Evolutionary conservation across 495 filamentous ascomycete species (phyloP).

Genomic region (Penicillium soppii): DNA sequence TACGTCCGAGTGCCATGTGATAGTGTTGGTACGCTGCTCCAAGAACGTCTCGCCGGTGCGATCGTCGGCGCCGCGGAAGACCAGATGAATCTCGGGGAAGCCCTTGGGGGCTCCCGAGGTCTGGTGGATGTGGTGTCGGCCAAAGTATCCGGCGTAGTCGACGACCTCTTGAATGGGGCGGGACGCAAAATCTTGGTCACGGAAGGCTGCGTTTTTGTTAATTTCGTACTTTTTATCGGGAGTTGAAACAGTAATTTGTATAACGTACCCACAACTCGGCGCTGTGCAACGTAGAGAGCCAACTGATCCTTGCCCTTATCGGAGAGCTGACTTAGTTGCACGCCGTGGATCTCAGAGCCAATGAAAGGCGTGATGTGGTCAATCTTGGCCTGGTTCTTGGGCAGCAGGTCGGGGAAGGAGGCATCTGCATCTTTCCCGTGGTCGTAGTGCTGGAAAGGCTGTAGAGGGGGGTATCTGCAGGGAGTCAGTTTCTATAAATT

Average conservation of each 20-base stretch:
- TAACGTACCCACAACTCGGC: slow-evolving; percentile 55
- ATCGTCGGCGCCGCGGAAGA: slow-evolving; percentile 57
- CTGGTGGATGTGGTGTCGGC: slow-evolving; percentile 62
- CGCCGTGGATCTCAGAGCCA: slow-evolving; percentile 53
- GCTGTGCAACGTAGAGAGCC: slow-evolving; percentile 56
- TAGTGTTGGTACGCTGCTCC: slow-evolving; percentile 53
- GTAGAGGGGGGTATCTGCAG: slow-evolving; percentile 42
- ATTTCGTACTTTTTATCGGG: too few species aligned
- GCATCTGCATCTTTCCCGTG: slow-evolving; percentile 53
- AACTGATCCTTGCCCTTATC: slow-evolving; percentile 56
- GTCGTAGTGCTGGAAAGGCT: slow-evolving; percentile 48
- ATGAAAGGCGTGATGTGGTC: slow-evolving; percentile 55
- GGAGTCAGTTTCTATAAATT: background rate
- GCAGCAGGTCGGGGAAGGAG: slow-evolving; percentile 51
- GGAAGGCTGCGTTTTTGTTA: slow-evolving; percentile 46
- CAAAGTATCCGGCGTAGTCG: slow-evolving; percentile 60
- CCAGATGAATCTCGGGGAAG: slow-evolving; percentile 60
- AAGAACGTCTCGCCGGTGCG: slow-evolving; percentile 49
- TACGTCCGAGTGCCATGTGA: slow-evolving; percentile 66
- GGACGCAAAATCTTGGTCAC: slow-evolving; percentile 59
- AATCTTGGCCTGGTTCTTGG: slow-evolving; percentile 37
- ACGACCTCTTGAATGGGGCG: slow-evolving; percentile 56
- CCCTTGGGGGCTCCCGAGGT: slow-evolving; percentile 60
- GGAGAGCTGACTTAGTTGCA: slow-evolving; percentile 55
- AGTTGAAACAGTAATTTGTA: too few species aligned